These are phyloP conservation scores for Lentinula novae-zelandiae DNA, from an alignment of 1,284 basidiomycete genomes.

Conservation along the genomic window DNA sequence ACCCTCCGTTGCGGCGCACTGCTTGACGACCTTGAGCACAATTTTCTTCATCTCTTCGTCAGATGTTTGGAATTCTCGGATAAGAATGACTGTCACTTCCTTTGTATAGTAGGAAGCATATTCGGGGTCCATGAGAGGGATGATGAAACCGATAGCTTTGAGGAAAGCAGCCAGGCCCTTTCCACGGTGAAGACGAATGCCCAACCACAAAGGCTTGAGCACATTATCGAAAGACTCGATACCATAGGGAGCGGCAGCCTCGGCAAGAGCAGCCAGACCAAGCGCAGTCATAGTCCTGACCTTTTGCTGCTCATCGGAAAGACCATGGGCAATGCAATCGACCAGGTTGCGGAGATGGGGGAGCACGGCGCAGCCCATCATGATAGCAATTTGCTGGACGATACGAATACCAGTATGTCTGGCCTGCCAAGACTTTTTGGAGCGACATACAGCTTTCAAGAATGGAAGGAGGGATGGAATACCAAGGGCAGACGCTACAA, in stretches of 20 bases:
- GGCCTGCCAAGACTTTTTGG: slow-evolving; percentile 99
- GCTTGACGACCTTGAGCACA: slow-evolving; percentile 97
- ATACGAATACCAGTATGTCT: slow-evolving; percentile 99
- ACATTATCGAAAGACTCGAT: slow-evolving; percentile 99
- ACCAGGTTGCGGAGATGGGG: slow-evolving; percentile 97
- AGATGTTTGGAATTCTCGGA: slow-evolving; percentile 98
- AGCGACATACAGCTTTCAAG: slow-evolving; percentile 96
- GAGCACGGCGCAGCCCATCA: slow-evolving; percentile 99
- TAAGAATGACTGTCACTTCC: slow-evolving; percentile 96
- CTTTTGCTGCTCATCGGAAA: slow-evolving; percentile 98
- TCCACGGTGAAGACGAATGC: slow-evolving; percentile 96
- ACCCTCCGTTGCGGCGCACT: slow-evolving; percentile 97
- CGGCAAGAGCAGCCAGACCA: slow-evolving; percentile 93
- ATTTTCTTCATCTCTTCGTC: slow-evolving; percentile 99
- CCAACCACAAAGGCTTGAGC: slow-evolving; percentile 96
- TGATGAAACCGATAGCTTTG: slow-evolving; percentile 99
- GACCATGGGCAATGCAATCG: slow-evolving; percentile 93
- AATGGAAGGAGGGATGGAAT: slow-evolving; percentile 98
- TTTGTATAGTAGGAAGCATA: slow-evolving; percentile 98
- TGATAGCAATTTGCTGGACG: slow-evolving; percentile 99
- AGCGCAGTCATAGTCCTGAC: slow-evolving; percentile 99
- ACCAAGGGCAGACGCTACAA: slow-evolving; percentile 97
- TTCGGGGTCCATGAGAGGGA: slow-evolving; percentile 99
- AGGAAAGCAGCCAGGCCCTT: slow-evolving; percentile 98
- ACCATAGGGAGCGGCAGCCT: slow-evolving; percentile 97